phyloP scores from a whole-genome alignment of 306 rosid species.

The Trifolium repens region DNA sequence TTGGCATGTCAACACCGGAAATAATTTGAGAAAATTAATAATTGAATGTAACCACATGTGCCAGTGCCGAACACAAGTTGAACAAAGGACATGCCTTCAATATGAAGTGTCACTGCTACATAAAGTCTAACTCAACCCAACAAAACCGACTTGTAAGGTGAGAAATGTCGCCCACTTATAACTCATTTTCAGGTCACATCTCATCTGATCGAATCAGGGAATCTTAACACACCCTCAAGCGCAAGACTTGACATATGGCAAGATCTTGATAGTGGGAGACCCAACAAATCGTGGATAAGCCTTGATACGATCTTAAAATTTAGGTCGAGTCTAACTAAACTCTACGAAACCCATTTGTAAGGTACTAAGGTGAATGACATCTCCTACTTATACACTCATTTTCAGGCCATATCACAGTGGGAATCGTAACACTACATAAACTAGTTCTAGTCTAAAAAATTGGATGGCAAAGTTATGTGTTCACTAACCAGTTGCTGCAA shows the following conservation, averaged over 20 bases:
- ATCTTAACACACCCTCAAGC: background rate
- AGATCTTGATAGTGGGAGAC: background rate
- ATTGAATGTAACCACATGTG: background rate
- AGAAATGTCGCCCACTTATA: background rate
- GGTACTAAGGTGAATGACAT: background rate
- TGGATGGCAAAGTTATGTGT: constrained; percentile 21
- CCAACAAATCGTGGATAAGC: background rate
- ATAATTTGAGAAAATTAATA: background rate
- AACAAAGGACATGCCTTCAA: background rate
- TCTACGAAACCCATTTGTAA: background rate
- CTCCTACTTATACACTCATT: background rate
- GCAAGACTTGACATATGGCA: background rate
- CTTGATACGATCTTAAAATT: background rate
- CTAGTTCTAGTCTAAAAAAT: background rate
- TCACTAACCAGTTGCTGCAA: constrained; percentile 75
- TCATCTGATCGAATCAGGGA: background rate
- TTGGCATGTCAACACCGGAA: background rate
- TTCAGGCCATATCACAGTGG: background rate
- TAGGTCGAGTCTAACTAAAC: background rate
- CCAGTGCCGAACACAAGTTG: background rate
- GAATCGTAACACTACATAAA: background rate
- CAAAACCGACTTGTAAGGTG: background rate
- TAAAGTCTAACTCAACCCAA: background rate
- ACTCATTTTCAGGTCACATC: background rate
- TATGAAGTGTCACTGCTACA: background rate